Evolutionary conservation across 2,329 filamentous ascomycete genomes (phyloP).

Genomic region (Pezicula neosporulosa): DNA sequence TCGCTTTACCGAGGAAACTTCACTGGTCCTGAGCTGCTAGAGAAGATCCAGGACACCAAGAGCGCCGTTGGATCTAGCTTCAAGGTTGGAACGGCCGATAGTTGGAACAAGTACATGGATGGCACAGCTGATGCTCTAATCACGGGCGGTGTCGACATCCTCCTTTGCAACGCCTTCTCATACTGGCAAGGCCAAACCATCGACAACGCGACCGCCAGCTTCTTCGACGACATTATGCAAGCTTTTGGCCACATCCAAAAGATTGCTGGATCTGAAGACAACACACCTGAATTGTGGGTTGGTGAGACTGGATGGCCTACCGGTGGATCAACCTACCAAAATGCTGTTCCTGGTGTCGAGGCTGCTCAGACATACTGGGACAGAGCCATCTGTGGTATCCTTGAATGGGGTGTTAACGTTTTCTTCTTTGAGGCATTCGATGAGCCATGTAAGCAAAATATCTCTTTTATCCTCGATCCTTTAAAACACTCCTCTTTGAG

Average conservation of each 20-base stretch:
- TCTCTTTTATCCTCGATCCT: too few species aligned
- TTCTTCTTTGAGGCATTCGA: slow-evolving; percentile 76
- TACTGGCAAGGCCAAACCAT: slow-evolving; percentile 67
- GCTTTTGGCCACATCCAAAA: slow-evolving; percentile 60
- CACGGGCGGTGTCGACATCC: slow-evolving; percentile 51
- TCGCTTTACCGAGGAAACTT: slow-evolving; percentile 67
- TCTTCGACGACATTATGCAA: slow-evolving; percentile 65
- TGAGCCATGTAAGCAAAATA: too few species aligned
- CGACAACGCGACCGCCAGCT: slow-evolving; percentile 52
- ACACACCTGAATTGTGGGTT: slow-evolving; percentile 62
- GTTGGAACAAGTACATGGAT: slow-evolving; percentile 70
- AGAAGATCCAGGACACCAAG: slow-evolving; percentile 61
- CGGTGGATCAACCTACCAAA: slow-evolving; percentile 58
- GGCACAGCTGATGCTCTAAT: slow-evolving; percentile 65
- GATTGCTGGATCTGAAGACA: slow-evolving; percentile 45
- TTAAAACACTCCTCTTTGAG: too few species aligned
- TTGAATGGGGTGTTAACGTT: slow-evolving; percentile 63
- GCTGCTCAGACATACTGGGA: slow-evolving; percentile 60
- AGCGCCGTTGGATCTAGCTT: slow-evolving; percentile 46
- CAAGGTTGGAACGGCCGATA: slow-evolving; percentile 65
- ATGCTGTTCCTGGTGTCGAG: slow-evolving; percentile 54
- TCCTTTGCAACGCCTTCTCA: slow-evolving; percentile 64
- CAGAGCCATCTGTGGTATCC: slow-evolving; percentile 58
- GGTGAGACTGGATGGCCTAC: slow-evolving; percentile 69
- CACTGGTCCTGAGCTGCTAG: slow-evolving; percentile 54